Percentiles rank a stretch among this genome's conserved stretches.
These are phyloP conservation scores for Paramyrothecium sp. DNA, from an alignment of 2,329 filamentous ascomycete species.

Conservation along the genomic window DNA sequence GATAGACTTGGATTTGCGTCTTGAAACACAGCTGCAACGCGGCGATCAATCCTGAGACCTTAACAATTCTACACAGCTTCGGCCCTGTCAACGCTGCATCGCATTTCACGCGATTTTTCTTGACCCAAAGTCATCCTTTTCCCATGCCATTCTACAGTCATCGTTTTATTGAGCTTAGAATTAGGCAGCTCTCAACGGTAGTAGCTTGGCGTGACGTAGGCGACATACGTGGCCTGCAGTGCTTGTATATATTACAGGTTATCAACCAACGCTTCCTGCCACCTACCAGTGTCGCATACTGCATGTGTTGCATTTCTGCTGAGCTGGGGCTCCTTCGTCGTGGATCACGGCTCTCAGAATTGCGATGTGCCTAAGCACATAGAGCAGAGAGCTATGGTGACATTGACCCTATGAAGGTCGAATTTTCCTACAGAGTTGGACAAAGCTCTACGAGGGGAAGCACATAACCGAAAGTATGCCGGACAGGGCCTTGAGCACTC, in stretches of 20 bases:
- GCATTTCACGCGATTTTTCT: background rate
- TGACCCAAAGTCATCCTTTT: background rate
- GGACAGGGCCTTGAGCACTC: no score
- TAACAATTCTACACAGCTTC: background rate
- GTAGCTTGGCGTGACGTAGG: conserved; percentile 1
- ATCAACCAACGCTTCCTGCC: background rate
- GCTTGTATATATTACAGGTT: background rate
- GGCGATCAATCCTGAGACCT: background rate
- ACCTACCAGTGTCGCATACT: background rate
- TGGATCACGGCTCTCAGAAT: no score
- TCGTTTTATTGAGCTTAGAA: background rate
- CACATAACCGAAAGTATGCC: no score
- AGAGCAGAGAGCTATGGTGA: no score
- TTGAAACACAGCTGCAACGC: background rate
- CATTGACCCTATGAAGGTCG: no score
- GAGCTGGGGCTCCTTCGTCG: no score
- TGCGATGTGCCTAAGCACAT: no score
- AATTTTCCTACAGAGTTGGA: no score
- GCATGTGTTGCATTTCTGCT: no score
- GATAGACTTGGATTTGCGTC: background rate
- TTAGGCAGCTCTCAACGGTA: background rate
- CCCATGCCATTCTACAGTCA: background rate
- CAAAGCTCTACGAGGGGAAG: no score
- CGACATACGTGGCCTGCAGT: background rate
- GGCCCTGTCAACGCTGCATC: no score